Percentiles rank a stretch among this genome's conserved stretches.
Conservation (phyloP, 805 yeast genomes). For the Saturnispora saitoi region DNA sequence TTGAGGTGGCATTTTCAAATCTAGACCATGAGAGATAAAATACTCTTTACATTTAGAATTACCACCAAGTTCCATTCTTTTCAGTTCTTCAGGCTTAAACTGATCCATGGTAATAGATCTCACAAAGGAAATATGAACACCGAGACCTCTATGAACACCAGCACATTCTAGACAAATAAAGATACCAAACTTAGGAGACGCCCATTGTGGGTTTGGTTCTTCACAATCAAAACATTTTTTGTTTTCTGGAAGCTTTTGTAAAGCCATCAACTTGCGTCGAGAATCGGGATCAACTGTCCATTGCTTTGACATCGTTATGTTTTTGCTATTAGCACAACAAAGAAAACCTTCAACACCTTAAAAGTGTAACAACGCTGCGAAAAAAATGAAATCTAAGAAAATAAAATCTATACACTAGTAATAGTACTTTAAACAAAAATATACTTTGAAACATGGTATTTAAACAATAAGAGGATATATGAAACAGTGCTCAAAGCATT, state of each 20-base stretch:
- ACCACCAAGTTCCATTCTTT: conserved; percentile 92
- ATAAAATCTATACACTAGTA: too few relatives aligned
- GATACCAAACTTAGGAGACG: conserved; percentile 95
- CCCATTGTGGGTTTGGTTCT: conserved; percentile 99
- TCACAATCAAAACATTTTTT: conserved; percentile 89
- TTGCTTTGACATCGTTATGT: conserved; percentile 37
- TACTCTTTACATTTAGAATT: conserved; percentile 66
- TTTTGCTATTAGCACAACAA: too few relatives aligned
- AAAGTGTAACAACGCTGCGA: too few relatives aligned
- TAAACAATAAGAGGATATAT: background rate
- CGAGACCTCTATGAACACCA: conserved; percentile 90
- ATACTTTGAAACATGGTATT: background rate
- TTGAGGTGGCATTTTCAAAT: conserved; percentile 52
- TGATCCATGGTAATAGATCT: conserved; percentile 98
- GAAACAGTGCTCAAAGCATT: background rate
- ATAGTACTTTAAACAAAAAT: background rate
- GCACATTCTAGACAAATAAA: conserved; percentile 98
- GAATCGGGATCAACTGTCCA: conserved; percentile 94
- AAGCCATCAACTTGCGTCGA: conserved; percentile 63
- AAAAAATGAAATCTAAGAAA: too few relatives aligned
- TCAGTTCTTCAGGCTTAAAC: conserved; percentile 86
- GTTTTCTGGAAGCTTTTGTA: conserved; percentile 78
- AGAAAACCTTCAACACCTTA: too few relatives aligned
- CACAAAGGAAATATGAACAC: conserved; percentile 95
- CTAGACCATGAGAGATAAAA: conserved; percentile 65